phyloP scores from a whole-genome alignment of 108 stramenopile genomes.

The Pseudonitzschia multistriata region DNA sequence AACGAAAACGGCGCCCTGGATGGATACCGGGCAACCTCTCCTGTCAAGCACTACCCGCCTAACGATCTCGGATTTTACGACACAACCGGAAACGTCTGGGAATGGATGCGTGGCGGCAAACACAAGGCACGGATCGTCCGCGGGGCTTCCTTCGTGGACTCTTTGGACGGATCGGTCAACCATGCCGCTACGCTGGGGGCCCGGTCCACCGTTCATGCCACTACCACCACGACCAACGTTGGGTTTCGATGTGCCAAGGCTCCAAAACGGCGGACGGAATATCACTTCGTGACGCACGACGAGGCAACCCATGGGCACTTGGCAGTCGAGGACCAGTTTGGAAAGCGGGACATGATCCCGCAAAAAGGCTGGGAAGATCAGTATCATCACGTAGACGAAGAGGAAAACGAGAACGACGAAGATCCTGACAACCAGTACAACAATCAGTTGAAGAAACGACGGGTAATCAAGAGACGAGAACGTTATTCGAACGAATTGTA shows the following conservation, averaged over 20 bases:
- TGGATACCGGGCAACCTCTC: conserved; percentile 82
- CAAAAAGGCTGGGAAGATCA: conserved; percentile 53
- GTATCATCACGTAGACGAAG: conserved; percentile 36
- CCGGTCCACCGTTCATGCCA: conserved; percentile 72
- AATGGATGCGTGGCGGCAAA: conserved; percentile 89
- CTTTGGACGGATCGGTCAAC: conserved; percentile 75
- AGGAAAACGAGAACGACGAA: conserved; percentile 29
- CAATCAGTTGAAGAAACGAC: conserved; percentile 36
- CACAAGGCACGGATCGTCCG: conserved; percentile 85
- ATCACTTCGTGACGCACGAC: conserved; percentile 75
- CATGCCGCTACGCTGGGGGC: conserved; percentile 87
- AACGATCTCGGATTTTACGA: conserved; percentile 87
- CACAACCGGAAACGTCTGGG: conserved; percentile 94
- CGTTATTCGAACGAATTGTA: conserved; percentile 46
- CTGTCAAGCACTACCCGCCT: conserved; percentile 79
- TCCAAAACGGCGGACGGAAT: conserved; percentile 65
- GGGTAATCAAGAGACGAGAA: conserved; percentile 41
- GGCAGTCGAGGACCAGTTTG: conserved; percentile 67
- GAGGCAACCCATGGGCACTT: conserved; percentile 55
- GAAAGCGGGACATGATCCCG: conserved; percentile 49
- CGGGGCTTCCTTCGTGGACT: conserved; percentile 87
- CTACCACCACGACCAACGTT: conserved; percentile 82
- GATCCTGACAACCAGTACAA: background rate
- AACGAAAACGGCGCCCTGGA: conserved; percentile 76
- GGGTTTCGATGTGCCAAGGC: conserved; percentile 84